These are phyloP conservation scores for Penicillium sp. DNA, from an alignment of 2,329 filamentous ascomycete genomes.

Conservation along the genomic window DNA sequence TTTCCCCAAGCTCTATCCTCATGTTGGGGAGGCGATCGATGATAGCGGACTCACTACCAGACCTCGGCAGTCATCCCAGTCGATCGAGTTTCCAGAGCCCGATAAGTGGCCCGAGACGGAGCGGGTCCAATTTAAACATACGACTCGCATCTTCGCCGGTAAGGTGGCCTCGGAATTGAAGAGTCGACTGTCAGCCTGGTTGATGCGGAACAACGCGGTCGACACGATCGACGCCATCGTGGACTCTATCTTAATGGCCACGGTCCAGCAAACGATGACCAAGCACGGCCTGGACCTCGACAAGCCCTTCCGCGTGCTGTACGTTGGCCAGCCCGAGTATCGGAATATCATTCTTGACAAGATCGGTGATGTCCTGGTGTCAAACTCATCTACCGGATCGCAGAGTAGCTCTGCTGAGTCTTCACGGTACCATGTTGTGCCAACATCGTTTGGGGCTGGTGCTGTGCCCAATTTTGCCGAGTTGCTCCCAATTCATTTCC, in stretches of 20 bases:
- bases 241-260: conserved; percentile 36
- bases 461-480: conserved; percentile 46
- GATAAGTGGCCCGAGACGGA: conserved; percentile 39
- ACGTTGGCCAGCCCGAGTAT: conserved; percentile 38
- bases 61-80: conserved; percentile 31
- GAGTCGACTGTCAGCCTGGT: conserved; percentile 21
- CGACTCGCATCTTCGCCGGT: conserved; percentile 36
- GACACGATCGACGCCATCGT: conserved; percentile 30
- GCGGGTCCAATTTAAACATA: conserved; percentile 42
- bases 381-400: conserved; percentile 33
- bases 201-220: conserved; percentile 12
- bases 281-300: conserved; percentile 38
- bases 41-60: conserved; percentile 36
- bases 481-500: conserved; percentile 45
- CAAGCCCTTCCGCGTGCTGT: conserved; percentile 44
- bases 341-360: conserved; percentile 45
- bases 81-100: conserved; percentile 43
- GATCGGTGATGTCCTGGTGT: conserved; percentile 46
- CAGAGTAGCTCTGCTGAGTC: conserved; percentile 38
- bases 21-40: conserved; percentile 27
- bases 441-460: conserved; percentile 45
- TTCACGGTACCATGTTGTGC: conserved; percentile 47
- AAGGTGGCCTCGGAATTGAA: conserved; percentile 29
- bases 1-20: conserved; percentile 29
- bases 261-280: conserved; percentile 44